phyloP scores from a whole-genome alignment of 1,284 basidiomycete genomes.

The Golubevia sp. region DNA sequence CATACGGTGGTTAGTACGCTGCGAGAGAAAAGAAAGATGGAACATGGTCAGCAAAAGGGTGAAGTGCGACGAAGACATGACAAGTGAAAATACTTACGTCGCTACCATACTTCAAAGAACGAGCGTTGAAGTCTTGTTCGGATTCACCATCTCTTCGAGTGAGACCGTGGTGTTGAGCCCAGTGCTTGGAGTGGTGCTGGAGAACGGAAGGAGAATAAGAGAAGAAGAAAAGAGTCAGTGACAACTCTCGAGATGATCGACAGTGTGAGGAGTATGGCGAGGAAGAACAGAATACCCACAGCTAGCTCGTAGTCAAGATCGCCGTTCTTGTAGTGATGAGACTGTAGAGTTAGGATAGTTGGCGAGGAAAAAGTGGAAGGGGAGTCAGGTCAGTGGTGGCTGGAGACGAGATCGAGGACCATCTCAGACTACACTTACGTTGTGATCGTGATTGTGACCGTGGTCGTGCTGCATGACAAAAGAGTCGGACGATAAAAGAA shows the following conservation, averaged over 20 bases:
- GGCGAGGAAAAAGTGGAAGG: too few relatives aligned
- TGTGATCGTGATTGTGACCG: conserved; percentile 9
- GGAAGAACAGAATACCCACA: not conserved
- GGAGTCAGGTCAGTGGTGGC: too few relatives aligned
- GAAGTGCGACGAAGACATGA: not conserved
- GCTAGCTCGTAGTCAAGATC: too few relatives aligned
- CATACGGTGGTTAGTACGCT: not conserved
- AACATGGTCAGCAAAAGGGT: not conserved
- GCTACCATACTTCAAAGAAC: not conserved
- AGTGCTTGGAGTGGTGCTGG: not conserved
- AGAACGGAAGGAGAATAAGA: not conserved
- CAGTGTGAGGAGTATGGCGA: not conserved
- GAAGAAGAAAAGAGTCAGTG: not conserved
- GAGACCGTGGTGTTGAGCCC: not conserved
- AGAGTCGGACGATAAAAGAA: not conserved
- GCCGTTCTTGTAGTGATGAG: too few relatives aligned
- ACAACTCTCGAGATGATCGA: too few relatives aligned
- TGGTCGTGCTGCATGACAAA: conserved; percentile 7
- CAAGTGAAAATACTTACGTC: not conserved
- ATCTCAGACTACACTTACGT: not conserved
- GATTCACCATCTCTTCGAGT: not conserved
- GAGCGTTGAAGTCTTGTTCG: not conserved
- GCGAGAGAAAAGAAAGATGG: not conserved
- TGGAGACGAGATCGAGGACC: too few relatives aligned
- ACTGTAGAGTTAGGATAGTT: too few relatives aligned